Evolutionary conservation across 306 rosid genomes (phyloP).

Genomic region (Prunus dulcis): DNA sequence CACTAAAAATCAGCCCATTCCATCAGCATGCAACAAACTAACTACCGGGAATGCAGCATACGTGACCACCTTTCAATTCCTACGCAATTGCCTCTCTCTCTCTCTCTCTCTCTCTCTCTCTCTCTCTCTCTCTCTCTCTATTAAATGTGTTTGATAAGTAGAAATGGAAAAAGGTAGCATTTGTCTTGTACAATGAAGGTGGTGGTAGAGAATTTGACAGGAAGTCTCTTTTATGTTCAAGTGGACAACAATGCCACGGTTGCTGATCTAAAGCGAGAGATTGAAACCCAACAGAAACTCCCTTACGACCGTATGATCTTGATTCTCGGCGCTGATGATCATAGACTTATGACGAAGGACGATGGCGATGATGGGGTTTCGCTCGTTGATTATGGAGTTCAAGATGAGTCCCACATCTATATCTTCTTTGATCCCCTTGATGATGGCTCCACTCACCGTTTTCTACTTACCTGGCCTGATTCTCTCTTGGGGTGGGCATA

Average conservation of each 20-base stretch:
- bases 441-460: too few species aligned
- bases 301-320: slow-evolving; percentile 60
- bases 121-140: too few species aligned
- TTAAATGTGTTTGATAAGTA: background rate
- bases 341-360: slow-evolving; percentile 14
- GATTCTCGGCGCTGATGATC: slow-evolving; percentile 22
- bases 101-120: too few species aligned
- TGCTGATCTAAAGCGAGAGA: slow-evolving; percentile 51
- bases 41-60: slow-evolving; percentile 28
- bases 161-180: background rate
- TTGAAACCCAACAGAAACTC: slow-evolving; percentile 55
- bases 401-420: slow-evolving; percentile 66
- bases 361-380: slow-evolving; percentile 34
- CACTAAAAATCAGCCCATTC: too few species aligned
- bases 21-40: background rate
- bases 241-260: slow-evolving; percentile 41
- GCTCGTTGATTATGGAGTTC: slow-evolving; percentile 54
- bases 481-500: too few species aligned
- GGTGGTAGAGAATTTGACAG: slow-evolving; percentile 42
- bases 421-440: slow-evolving; percentile 44
- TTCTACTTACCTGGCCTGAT: too few species aligned
- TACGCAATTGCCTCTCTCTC: background rate
- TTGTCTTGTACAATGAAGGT: slow-evolving; percentile 15
- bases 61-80: slow-evolving; percentile 12
- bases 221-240: slow-evolving; percentile 30